Percentiles rank a stretch among this genome's conserved stretches.
These are phyloP conservation scores for Populus euphratica DNA, from an alignment of 345 rosid species.

Conservation along the genomic window DNA sequence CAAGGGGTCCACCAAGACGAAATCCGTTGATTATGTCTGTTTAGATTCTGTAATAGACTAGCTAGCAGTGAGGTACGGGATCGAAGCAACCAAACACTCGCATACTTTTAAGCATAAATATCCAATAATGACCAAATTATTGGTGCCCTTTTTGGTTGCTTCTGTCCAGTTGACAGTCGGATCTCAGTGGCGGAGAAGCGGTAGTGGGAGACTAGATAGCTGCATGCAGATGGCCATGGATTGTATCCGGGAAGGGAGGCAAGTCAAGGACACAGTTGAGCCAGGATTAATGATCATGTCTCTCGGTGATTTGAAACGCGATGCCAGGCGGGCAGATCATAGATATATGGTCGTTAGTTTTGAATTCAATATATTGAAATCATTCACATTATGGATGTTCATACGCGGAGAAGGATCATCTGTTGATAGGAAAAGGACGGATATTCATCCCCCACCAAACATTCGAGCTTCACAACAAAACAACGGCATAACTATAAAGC, in stretches of 20 bases:
- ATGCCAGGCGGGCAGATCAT: background rate
- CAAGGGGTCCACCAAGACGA: background rate
- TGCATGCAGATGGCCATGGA: background rate
- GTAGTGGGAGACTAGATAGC: background rate
- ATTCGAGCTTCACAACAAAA: slow-evolving; percentile 34
- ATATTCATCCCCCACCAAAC: slow-evolving; percentile 23
- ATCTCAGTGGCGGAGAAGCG: background rate
- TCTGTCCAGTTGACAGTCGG: background rate
- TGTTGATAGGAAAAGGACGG: slow-evolving; percentile 35
- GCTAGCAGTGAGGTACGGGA: background rate
- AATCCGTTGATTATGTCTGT: background rate
- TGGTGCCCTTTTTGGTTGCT: background rate
- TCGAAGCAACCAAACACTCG: background rate
- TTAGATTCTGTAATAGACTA: background rate
- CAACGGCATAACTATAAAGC: slow-evolving; percentile 38
- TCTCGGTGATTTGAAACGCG: slow-evolving; percentile 12
- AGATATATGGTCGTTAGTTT: background rate
- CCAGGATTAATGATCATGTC: slow-evolving; percentile 27
- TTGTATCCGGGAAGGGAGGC: slow-evolving; percentile 7
- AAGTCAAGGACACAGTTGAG: slow-evolving; percentile 16
- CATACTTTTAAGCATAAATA: slow-evolving; percentile 20
- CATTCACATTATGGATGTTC: slow-evolving; percentile 19
- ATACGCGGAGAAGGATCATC: slow-evolving; percentile 35
- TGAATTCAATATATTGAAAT: background rate
- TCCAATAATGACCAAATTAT: slow-evolving; percentile 22